Conservation (phyloP, 2,329 filamentous ascomycete species). For the Ceratocystis eucalypticola region DNA sequence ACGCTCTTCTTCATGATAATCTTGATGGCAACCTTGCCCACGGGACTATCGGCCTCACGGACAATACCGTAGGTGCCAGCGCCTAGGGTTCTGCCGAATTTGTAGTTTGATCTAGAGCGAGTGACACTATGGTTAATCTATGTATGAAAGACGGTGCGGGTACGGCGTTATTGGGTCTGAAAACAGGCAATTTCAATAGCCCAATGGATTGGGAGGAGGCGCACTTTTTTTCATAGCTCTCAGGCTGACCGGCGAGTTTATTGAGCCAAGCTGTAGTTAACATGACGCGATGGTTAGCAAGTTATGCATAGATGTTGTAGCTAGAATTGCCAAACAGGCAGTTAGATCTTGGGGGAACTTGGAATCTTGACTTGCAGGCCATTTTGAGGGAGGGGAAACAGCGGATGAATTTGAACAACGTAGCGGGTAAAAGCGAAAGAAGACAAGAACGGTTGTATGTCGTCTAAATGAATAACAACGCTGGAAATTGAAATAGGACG, state of each 20-base stretch:
- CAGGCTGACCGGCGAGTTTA: conserved; percentile 89
- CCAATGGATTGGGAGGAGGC: conserved; percentile 22
- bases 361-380: conserved; percentile 29
- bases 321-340: background rate
- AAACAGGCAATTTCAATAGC: background rate
- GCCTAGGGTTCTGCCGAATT: conserved; percentile 83
- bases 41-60: conserved; percentile 72
- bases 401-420: background rate
- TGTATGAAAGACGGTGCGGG: background rate
- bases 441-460: background rate
- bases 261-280: conserved; percentile 44
- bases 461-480: background rate
- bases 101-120: conserved; percentile 59
- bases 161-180: background rate
- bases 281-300: conserved; percentile 19
- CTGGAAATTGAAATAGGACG: background rate
- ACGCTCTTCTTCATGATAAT: conserved; percentile 99
- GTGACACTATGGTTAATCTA: conserved; percentile 22
- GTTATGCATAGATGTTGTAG: background rate
- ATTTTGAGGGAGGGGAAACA: conserved; percentile 23
- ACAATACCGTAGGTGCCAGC: conserved; percentile 98
- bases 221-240: conserved; percentile 98
- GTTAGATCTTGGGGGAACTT: background rate
- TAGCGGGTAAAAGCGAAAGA: background rate
- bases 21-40: conserved; percentile 83